Evolutionary conservation across 257 asterid species (phyloP), one percentile per base, ranked within the genome.

Genomic region (Przewalskia tangutica): DNA sequence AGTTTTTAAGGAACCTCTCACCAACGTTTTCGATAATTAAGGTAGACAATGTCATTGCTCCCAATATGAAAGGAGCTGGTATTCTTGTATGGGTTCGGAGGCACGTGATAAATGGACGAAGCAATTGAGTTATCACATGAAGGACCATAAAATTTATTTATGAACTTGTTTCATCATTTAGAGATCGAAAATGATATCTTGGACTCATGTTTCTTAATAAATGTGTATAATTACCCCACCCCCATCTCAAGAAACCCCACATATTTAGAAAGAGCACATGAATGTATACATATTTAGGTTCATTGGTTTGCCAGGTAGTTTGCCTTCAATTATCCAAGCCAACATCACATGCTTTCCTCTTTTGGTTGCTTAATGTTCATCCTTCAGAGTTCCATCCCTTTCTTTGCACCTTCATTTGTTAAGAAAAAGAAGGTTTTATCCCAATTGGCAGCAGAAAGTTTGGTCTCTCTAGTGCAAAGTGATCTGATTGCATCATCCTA

Each of bases 291-390:
- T 27, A 27, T 23, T 18, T n/a, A n/a, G 77, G 77, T 42, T 17
- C 77, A 70, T 46, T 71, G 40, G 79, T 71, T 44, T 71, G 79
- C 55, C 79, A 71, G 79, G 40, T 71, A 46, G 40, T 71, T 71
- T 71, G 79, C 79, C 79, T 71, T 71, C 59, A 71, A 71, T 71
- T 71, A 20, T 71, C 71, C 16, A 55, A 78, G 40, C 58, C 38
- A 78, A 78, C 8, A 58, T 58, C 82, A 78, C 71, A 78, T 78
- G 82, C 58, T 58, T 78, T 59, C 42, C 44, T 34, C 20, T 58
- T 78, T 78, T 77, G 81, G 70, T 56, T 70, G n/a, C 11, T 46
- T 36, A 70, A n/a, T 70, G 58, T 70, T 77, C 32, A 27, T 27
- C 32, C 32, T 27, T 27, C 32, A 27, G 2, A 36, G 77, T 38